Evolutionary conservation across 2,329 filamentous ascomycete species (phyloP).

Genomic region (Colletotrichum aenigma): DNA sequence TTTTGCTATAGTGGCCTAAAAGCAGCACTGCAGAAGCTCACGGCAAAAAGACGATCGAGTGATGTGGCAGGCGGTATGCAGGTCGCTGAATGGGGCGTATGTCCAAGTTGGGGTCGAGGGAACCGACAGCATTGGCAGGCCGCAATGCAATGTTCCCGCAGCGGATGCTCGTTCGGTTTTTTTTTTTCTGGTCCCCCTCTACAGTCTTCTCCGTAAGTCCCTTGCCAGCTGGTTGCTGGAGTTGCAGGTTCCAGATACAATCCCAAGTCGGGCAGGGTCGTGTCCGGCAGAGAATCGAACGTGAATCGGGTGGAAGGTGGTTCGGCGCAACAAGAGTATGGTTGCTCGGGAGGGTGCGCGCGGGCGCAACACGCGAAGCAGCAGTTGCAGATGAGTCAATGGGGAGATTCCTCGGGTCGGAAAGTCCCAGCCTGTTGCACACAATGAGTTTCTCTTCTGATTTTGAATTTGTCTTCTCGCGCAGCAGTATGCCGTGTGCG

Average conservation of each 20-base stretch:
- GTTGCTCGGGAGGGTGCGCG: not conserved
- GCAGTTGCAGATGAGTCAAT: slow-evolving; percentile 17
- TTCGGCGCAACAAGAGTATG: slow-evolving; percentile 14
- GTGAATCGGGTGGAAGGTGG: slow-evolving; percentile 3
- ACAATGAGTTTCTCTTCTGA: not conserved
- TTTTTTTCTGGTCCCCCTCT: not conserved
- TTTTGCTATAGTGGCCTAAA: slow-evolving; percentile 33
- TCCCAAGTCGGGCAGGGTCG: not conserved
- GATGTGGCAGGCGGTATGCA: slow-evolving; percentile 53
- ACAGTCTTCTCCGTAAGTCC: not conserved
- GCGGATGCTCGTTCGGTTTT: slow-evolving; percentile 12
- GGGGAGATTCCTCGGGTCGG: not conserved
- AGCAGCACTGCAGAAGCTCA: slow-evolving; percentile 44
- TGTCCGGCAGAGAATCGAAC: slow-evolving; percentile 7
- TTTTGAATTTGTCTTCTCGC: not conserved
- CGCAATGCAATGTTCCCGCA: slow-evolving; percentile 10
- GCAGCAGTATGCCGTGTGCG: not conserved
- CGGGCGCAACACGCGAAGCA: slow-evolving; percentile 15
- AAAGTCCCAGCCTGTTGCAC: not conserved
- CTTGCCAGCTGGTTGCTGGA: not conserved
- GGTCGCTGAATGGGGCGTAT: slow-evolving; percentile 46
- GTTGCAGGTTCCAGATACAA: not conserved
- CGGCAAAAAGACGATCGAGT: slow-evolving; percentile 40
- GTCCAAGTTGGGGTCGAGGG: slow-evolving; percentile 30
- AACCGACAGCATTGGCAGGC: slow-evolving; percentile 24